These are phyloP conservation scores for Helicostylum pulchrum DNA, from an alignment of 192 early-diverging fungal species.

Conservation along the genomic window DNA sequence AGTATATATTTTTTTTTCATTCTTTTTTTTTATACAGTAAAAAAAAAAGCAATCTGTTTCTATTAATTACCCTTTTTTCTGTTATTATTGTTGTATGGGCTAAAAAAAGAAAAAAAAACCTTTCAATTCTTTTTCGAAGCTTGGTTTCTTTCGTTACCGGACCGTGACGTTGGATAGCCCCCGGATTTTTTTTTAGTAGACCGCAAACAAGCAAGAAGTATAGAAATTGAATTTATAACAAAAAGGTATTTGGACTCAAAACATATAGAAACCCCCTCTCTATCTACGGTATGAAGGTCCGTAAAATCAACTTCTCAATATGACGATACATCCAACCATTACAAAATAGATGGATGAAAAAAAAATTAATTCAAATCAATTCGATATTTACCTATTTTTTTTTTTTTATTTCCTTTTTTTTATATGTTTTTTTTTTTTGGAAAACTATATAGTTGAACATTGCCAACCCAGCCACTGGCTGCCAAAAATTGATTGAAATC, in stretches of 20 bases:
- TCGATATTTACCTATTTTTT: background rate
- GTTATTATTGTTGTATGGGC: no score
- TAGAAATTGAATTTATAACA: no score
- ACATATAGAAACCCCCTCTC: background rate
- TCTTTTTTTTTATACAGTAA: background rate
- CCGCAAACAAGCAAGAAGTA: no score
- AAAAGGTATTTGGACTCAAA: no score
- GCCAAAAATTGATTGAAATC: constrained; percentile 54
- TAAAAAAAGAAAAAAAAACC: no score
- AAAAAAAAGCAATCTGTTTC: no score
- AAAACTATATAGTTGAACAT: constrained; percentile 12
- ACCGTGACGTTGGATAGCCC: no score
- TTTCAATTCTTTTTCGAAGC: no score
- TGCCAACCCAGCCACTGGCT: constrained; percentile 23
- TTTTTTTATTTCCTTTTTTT: background rate
- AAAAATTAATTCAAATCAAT: background rate
- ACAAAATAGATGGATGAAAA: background rate
- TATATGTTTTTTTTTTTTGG: background rate
- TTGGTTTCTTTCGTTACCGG: no score
- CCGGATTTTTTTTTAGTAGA: no score
- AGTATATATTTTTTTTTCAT: no score
- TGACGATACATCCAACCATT: background rate
- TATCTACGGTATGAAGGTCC: constrained; percentile 6
- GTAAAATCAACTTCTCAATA: background rate
- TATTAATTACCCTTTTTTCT: no score